phyloP scores from a whole-genome alignment of 495 filamentous ascomycete species.

The Tetracladium marchalianum region DNA sequence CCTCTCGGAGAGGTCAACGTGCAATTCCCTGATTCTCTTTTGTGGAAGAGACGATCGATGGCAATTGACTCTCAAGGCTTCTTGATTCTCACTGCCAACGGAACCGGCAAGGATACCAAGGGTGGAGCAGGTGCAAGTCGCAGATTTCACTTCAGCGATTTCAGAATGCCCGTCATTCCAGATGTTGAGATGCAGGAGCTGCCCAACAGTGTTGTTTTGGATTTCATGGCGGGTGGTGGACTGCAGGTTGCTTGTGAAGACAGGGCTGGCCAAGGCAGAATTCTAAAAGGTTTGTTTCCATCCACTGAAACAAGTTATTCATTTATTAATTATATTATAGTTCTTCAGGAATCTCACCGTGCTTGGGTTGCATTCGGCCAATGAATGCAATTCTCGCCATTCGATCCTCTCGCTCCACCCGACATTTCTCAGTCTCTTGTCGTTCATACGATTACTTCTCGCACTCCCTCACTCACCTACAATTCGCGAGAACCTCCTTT shows the following conservation, averaged over 20 bases:
- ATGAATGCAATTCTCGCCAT: conserved; percentile 10
- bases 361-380: conserved; percentile 28
- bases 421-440: no score
- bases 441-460: no score
- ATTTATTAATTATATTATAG: conserved; percentile 20
- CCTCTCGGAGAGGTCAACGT: conserved; percentile 84
- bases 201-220: conserved; percentile 75
- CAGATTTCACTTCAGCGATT: conserved; percentile 67
- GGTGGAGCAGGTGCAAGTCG: conserved; percentile 48
- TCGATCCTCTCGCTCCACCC: no score
- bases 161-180: conserved; percentile 65
- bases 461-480: no score
- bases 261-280: conserved; percentile 54
- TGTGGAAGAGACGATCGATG: conserved; percentile 86
- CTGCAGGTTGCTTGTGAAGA: conserved; percentile 84
- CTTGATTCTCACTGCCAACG: conserved; percentile 37
- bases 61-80: conserved; percentile 68
- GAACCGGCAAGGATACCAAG: conserved; percentile 28
- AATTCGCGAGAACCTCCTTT: no score
- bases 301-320: no score
- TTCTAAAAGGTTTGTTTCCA: conserved; percentile 52
- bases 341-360: conserved; percentile 38
- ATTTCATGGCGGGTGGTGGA: conserved; percentile 73
- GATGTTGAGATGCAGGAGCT: conserved; percentile 85
- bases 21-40: conserved; percentile 82